Evolutionary conservation across 768 basidiomycete species (phyloP).

Genomic region (Neoboletus subvelutipes): DNA sequence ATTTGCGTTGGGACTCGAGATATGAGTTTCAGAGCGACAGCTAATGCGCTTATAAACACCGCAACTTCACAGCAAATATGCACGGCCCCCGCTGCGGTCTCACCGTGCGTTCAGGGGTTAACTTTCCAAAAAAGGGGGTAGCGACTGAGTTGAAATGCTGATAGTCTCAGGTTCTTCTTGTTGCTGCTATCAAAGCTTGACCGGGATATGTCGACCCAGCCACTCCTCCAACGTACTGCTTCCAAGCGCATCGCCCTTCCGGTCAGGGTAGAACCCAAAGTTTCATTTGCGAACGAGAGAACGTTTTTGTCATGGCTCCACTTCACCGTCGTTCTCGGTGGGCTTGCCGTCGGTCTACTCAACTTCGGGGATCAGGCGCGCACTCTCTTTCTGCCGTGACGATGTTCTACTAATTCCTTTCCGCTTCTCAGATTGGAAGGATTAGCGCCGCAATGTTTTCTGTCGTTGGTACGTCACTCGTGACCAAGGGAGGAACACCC

Average conservation of each 20-base stretch:
- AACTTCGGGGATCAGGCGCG: conserved; percentile 95
- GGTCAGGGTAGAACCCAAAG: conserved; percentile 91
- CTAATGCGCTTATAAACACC: conserved; percentile 3
- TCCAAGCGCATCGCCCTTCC: conserved; percentile 95
- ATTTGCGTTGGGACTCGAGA: background rate
- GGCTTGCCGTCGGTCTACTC: conserved; percentile 90
- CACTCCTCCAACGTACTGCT: conserved; percentile 92
- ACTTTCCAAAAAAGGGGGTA: conserved; percentile 5
- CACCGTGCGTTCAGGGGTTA: conserved; percentile 16
- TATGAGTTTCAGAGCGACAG: background rate
- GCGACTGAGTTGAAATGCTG: conserved; percentile 15
- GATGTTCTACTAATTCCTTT: background rate
- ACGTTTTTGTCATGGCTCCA: conserved; percentile 99
- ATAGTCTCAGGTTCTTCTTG: background rate
- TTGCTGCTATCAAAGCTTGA: background rate
- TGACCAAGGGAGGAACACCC: background rate
- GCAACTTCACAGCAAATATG: conserved; percentile 7
- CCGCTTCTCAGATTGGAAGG: conserved; percentile 69
- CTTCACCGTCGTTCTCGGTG: conserved; percentile 96
- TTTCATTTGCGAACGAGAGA: conserved; percentile 92
- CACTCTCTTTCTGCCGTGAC: background rate
- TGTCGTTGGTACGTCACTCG: conserved; percentile 66
- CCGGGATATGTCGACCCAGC: conserved; percentile 92
- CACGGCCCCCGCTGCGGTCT: background rate
- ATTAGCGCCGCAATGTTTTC: conserved; percentile 98